Base-by-base conservation (phyloP, 2,329 filamentous ascomycete genomes). In the Aspergillus viridinutans region DNA sequence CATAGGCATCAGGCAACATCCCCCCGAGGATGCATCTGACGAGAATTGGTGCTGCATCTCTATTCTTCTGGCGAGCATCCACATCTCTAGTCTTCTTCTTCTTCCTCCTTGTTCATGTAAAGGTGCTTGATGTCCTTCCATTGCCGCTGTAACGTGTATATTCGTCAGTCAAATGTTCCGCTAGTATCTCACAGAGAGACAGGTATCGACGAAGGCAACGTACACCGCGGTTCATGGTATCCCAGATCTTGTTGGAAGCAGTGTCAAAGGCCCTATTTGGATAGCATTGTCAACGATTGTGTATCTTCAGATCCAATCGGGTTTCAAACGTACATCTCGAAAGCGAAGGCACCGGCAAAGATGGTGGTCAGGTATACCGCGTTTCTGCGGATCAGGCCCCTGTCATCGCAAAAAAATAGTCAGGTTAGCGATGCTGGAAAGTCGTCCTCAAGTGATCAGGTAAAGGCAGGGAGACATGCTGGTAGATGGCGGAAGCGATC, bases 91-190 rank as follows among this genome's bases (percentile, higher is more conserved):
- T 76, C 78, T 58, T 88, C 86, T 62, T 87, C 84, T 64, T 86
- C 86, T 63, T 89, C 70, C 56, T 81, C 84, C 58, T 82, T 82
- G 78, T 90, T 79, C 70, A 96, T 77, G 78, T 96, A 99, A 78
- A 84, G 88, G 77, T 87, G 81, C 81, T 95, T 93, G 82, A 99
- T 97, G 77, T 99, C 94, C 85, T 97, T 97, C 94, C 94, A 97
- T 95, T 97, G 93, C 72, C 93, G 91, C 93, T 97, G 72, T 68
- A 42, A 49, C 52, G 52, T 23, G 55, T 8, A 54, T 28, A 21
- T 51, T 38, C 58, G 62, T 64, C 50, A 63, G 65, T 48, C 56
- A 54, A 29, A 50, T 14, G 10, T 21, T 42, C 28, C 50, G 50
- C 26, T 26, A 38, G 32, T 20, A 20, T n/a, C 47, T 21, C 20